These are phyloP conservation scores for Candida hungchunana DNA, from an alignment of 805 yeast species.

Conservation along the genomic window DNA sequence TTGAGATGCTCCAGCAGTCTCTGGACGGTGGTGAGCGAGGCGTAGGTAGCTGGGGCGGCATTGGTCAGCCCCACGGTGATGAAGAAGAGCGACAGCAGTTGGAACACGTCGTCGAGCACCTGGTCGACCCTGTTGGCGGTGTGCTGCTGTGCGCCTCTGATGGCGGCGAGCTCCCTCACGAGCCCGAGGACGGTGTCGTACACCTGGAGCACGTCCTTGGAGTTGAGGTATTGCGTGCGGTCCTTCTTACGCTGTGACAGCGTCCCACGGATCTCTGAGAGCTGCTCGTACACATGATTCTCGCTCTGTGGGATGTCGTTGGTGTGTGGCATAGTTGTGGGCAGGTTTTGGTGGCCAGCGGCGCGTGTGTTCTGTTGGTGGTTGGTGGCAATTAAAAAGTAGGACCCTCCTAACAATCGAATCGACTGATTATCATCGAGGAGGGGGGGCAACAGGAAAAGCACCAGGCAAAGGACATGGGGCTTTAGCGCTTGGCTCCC, in stretches of 20 bases:
- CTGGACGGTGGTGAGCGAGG: constrained; percentile 81
- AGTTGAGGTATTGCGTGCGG: constrained; percentile 58
- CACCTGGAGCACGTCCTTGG: constrained; percentile 58
- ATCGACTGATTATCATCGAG: background rate
- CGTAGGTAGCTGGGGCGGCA: constrained; percentile 91
- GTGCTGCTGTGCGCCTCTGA: constrained; percentile 28
- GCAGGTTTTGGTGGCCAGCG: background rate
- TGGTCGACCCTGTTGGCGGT: constrained; percentile 54
- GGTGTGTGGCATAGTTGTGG: constrained; percentile 25
- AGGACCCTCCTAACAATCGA: background rate
- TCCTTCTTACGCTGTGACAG: constrained; percentile 54
- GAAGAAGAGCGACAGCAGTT: constrained; percentile 78
- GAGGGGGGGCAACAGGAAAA: background rate
- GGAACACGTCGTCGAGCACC: constrained; percentile 84
- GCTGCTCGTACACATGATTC: constrained; percentile 34
- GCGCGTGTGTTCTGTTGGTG: too few relatives aligned
- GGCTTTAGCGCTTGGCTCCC: background rate
- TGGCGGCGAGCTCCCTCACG: constrained; percentile 48
- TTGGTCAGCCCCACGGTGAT: constrained; percentile 89
- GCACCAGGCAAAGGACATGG: background rate
- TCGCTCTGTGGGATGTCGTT: constrained; percentile 35
- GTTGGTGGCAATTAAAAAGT: too few relatives aligned
- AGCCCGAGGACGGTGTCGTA: constrained; percentile 55
- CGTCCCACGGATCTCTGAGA: constrained; percentile 38
- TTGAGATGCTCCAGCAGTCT: constrained; percentile 77